Evolutionary conservation across 2,329 filamentous ascomycete genomes (phyloP), one percentile per base, ranked within the genome.

Genomic region (Bipolaris sorokiniana): DNA sequence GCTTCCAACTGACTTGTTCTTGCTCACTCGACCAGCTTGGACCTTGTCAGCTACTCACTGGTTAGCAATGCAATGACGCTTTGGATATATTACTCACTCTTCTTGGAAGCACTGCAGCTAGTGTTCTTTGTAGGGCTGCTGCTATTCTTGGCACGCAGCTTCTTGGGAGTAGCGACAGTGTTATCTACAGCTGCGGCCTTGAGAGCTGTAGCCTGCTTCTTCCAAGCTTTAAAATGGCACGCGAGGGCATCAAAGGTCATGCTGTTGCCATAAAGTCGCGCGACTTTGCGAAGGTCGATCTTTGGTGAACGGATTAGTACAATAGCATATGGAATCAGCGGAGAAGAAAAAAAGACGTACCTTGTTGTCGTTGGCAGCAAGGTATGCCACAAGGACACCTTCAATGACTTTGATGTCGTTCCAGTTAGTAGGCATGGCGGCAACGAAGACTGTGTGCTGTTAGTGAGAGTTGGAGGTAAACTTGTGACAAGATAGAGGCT

Each of bases 191-290:
- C 67, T 6, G 67, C 64, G 0, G 37, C 54, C 28, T 61, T 63
- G 13, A 82, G 70, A 0, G 61, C 59, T 0, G 70, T 66, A 0
- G 81, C 80, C 1, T 70, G 47, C 46, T 77, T 77, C 46, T 81
- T 82, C 57, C 77, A 78, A 44, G 73, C 76, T 41, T 80, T 78
- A 34, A 84, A 77, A 2, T 76, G 77, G 41, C 76, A 75, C 58
- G 84, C 78, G 22, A 84, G 76, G 0, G 81, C 71, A 57, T 83
- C 74, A 68, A 82, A 82, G 0, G 79, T 83, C 0, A 80, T 79
- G 0, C 76, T 78, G 7, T 75, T 62, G 1, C 79, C 80, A 61
- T 80, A 84, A 49, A 80, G 68, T 2, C 67, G 63, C 0, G 82
- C 82, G 22, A 82, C 77, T 3, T 72, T 68, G 1, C 64, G 66